Evolutionary conservation across 2,329 filamentous ascomycete species (phyloP).

Genomic region (Leptographium lundbergii): DNA sequence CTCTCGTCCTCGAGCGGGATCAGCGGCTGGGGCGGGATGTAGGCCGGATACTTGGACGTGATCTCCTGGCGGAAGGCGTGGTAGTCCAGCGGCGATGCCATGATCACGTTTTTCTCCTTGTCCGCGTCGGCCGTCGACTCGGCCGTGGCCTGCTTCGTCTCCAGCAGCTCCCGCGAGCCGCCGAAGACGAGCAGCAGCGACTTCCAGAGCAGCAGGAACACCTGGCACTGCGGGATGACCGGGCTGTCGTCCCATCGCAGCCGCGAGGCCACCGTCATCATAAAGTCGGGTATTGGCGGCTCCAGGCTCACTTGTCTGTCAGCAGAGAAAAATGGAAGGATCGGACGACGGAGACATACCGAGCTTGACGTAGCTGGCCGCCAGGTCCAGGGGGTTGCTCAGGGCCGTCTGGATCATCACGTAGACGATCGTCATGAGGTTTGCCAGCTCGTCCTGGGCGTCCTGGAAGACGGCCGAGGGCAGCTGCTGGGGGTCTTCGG

Average conservation of each 20-base stretch:
- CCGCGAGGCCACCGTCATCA: constrained; percentile 56
- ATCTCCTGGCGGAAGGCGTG: constrained; percentile 95
- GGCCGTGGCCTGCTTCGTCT: constrained; percentile 59
- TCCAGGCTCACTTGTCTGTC: constrained; percentile 36
- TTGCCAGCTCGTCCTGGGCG: constrained; percentile 31
- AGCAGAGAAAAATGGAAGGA: not conserved
- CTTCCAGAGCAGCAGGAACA: constrained; percentile 86
- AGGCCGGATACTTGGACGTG: constrained; percentile 93
- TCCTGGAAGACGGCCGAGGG: constrained; percentile 31
- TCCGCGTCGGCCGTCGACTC: constrained; percentile 44
- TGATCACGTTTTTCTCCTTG: constrained; percentile 67
- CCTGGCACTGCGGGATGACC: constrained; percentile 47
- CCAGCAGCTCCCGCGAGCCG: constrained; percentile 57
- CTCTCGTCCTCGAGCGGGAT: constrained; percentile 84
- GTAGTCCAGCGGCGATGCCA: constrained; percentile 88
- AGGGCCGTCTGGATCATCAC: constrained; percentile 40
- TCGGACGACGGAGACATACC: constrained; percentile 24
- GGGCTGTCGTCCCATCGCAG: constrained; percentile 62
- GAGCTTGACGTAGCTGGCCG: constrained; percentile 33
- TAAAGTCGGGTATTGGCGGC: constrained; percentile 57
- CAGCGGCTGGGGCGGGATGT: constrained; percentile 72
- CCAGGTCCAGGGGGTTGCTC: constrained; percentile 36
- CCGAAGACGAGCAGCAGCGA: constrained; percentile 77
- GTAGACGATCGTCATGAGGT: constrained; percentile 16
- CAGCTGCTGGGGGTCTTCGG: constrained; percentile 30